A percentile compares a stretch with the other conserved stretches of the same genome.
Conservation (phyloP, 2,329 filamentous ascomycete species). For the Fusarium buxicola region DNA sequence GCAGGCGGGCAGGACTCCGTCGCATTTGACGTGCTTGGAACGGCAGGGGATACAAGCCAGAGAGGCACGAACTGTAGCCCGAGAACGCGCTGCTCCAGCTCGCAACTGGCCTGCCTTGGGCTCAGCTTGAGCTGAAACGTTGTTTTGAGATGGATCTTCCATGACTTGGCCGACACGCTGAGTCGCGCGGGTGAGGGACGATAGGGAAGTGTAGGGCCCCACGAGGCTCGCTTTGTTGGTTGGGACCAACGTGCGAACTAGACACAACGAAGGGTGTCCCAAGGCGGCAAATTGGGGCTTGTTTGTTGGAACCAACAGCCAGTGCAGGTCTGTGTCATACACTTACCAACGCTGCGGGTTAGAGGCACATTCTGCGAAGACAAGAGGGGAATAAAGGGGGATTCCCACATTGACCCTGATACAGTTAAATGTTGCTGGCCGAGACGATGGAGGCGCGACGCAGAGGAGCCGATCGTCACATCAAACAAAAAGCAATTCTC, state of each 20-base stretch:
- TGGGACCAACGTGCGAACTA: slow-evolving; percentile 1
- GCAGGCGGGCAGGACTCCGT: slow-evolving; percentile 34
- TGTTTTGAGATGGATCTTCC: slow-evolving; percentile 13
- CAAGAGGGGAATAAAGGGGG: slow-evolving; percentile 3
- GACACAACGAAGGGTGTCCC: slow-evolving; percentile 11
- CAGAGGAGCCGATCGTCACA: slow-evolving; percentile 20
- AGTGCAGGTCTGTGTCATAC: slow-evolving; percentile 10
- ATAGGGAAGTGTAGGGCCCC: slow-evolving; percentile 2
- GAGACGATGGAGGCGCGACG: slow-evolving; percentile 7
- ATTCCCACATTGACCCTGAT: background rate
- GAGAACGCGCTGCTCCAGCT: slow-evolving; percentile 25
- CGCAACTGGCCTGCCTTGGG: slow-evolving; percentile 12
- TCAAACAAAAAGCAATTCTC: slow-evolving; percentile 26
- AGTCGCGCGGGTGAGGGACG: background rate
- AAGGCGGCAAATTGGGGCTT: slow-evolving; percentile 10
- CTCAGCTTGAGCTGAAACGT: slow-evolving; percentile 10
- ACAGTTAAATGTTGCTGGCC: slow-evolving; percentile 8
- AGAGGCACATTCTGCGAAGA: background rate
- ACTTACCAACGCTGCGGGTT: background rate
- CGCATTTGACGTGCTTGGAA: slow-evolving; percentile 39
- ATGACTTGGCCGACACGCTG: slow-evolving; percentile 25
- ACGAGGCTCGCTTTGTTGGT: slow-evolving; percentile 13
- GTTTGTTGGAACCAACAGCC: slow-evolving; percentile 19
- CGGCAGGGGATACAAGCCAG: slow-evolving; percentile 41
- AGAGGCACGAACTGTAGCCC: slow-evolving; percentile 35